Evolutionary conservation across 228 moss, liverwort and hornwort species (phyloP).

Genomic region (Sphagnum magellanicum): DNA sequence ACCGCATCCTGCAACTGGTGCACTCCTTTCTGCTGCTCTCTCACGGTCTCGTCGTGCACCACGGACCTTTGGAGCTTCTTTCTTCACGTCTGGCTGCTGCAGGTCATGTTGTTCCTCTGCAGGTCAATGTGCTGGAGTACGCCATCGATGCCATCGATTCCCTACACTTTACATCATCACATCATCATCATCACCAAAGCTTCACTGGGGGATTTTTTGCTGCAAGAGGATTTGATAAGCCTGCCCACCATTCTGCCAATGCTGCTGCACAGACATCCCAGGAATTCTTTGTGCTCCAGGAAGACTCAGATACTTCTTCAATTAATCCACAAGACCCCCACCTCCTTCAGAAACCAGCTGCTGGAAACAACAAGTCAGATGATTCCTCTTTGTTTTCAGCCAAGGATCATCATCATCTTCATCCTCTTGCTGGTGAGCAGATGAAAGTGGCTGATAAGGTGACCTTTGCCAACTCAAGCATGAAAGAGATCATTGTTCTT

Average conservation of each 20-base stretch:
- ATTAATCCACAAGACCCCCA: constrained; percentile 9
- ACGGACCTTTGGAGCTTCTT: constrained; percentile 49
- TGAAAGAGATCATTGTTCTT: constrained; percentile 47
- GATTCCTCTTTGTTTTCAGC: no score
- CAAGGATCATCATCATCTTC: no score
- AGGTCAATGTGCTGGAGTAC: constrained; percentile 68
- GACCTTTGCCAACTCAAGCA: constrained; percentile 51
- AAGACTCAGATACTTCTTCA: constrained; percentile 11
- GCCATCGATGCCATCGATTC: constrained; percentile 71
- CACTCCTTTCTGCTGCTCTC: constrained; percentile 66
- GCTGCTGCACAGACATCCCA: constrained; percentile 22
- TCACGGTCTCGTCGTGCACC: constrained; percentile 65
- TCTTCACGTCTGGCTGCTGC: constrained; percentile 28
- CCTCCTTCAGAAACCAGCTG: constrained; percentile 14
- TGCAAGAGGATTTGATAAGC: background rate
- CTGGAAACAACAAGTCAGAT: background rate
- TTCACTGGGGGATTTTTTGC: constrained; percentile 37
- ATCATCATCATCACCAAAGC: no score
- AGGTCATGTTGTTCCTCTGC: constrained; percentile 61
- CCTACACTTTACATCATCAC: constrained; percentile 5
- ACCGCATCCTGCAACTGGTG: constrained; percentile 54
- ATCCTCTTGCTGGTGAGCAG: constrained; percentile 10
- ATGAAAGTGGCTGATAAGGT: constrained; percentile 27
- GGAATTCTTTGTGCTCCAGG: constrained; percentile 34
- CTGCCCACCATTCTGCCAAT: constrained; percentile 5